Evolutionary conservation across 805 yeast genomes (phyloP).

Genomic region (Candida arabinofermentans): DNA sequence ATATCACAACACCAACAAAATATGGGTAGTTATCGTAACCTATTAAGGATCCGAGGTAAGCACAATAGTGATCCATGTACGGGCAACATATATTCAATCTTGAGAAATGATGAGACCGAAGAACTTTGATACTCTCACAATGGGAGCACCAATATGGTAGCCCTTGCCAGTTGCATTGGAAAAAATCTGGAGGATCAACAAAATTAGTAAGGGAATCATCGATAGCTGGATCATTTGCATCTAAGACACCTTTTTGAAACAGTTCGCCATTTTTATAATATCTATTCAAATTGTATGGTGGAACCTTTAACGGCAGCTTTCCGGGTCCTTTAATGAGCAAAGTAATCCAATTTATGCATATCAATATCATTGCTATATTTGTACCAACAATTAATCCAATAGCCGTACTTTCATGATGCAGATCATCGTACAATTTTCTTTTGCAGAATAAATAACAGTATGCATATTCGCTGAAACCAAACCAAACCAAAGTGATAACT

Average conservation of each 20-base stretch:
- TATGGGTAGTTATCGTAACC: conserved; percentile 62
- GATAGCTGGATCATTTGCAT: conserved; percentile 3
- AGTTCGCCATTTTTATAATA: conserved; percentile 21
- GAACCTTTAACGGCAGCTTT: conserved; percentile 31
- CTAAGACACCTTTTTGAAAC: conserved; percentile 2
- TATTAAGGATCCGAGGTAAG: conserved; percentile 69
- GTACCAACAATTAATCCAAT: conserved; percentile 31
- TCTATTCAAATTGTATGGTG: conserved; percentile 30
- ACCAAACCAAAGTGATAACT: conserved; percentile 12
- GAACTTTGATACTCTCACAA: conserved; percentile 62
- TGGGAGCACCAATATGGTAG: conserved; percentile 70
- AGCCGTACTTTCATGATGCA: conserved; percentile 30
- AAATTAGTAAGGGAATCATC: conserved; percentile 12
- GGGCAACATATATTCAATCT: conserved; percentile 56
- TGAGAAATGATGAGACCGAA: conserved; percentile 68
- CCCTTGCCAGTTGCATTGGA: conserved; percentile 69
- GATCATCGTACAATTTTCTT: conserved; percentile 37
- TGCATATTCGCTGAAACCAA: conserved; percentile 27
- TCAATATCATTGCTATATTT: conserved; percentile 24
- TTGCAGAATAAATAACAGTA: conserved; percentile 28
- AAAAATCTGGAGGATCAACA: conserved; percentile 50
- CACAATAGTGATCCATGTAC: conserved; percentile 79
- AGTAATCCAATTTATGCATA: conserved; percentile 40
- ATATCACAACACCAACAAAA: conserved; percentile 50
- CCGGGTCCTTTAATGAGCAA: conserved; percentile 60